Percentiles rank a stretch among this genome's conserved stretches.
phyloP scores from a whole-genome alignment of 352 stramenopile genomes.

The Globisporangium cylindrosporum region DNA sequence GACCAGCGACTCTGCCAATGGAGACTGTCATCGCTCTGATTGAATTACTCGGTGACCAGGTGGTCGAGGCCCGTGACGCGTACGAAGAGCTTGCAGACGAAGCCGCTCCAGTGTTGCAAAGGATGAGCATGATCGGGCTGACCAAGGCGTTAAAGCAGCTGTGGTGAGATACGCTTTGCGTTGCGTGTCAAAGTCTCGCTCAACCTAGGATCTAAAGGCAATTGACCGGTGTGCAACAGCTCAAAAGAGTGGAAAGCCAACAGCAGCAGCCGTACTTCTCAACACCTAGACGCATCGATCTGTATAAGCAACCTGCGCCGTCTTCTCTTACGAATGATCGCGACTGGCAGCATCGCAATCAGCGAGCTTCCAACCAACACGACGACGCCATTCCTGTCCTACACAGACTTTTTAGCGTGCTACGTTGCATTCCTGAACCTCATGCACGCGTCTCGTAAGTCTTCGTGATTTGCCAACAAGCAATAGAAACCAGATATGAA shows the following conservation, averaged over 20 bases:
- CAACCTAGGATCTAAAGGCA: neutral
- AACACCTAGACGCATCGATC: constrained; percentile 3
- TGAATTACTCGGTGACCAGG: constrained; percentile 59
- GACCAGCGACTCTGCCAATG: constrained; percentile 20
- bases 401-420: constrained; percentile 66
- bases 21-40: constrained; percentile 54
- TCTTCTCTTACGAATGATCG: constrained; percentile 42
- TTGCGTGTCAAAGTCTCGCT: neutral
- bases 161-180: constrained; percentile 22
- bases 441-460: constrained; percentile 13
- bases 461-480: neutral
- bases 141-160: constrained; percentile 41
- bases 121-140: constrained; percentile 48
- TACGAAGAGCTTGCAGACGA: constrained; percentile 41
- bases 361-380: constrained; percentile 25
- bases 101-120: constrained; percentile 14
- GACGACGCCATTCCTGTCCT: constrained; percentile 43
- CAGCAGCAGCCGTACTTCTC: neutral
- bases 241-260: constrained; percentile 21
- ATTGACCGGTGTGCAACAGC: neutral
- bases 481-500: neutral
- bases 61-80: constrained; percentile 49
- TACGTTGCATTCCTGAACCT: constrained; percentile 48
- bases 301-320: constrained; percentile 33
- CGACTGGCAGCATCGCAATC: constrained; percentile 27